phyloP scores from a whole-genome alignment of 2,329 filamentous ascomycete genomes.

The Hypoxylon sp. region DNA sequence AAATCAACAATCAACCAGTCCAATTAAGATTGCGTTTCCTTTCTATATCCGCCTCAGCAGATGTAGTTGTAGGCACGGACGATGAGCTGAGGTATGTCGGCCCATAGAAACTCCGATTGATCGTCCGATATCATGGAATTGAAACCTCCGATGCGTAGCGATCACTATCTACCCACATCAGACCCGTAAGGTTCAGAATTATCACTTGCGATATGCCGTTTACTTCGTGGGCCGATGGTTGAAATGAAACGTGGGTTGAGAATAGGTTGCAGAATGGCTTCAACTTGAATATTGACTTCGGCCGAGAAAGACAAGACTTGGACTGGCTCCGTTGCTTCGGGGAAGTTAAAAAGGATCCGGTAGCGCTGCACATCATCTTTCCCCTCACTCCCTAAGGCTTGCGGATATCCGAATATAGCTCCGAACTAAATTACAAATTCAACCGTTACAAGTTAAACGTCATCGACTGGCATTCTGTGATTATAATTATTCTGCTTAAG shows the following conservation, averaged over 20 bases:
- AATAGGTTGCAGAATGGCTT: neutral
- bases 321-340: constrained; percentile 8
- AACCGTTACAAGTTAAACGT: constrained; percentile 14
- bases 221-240: neutral
- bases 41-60: constrained; percentile 17
- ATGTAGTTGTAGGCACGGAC: constrained; percentile 11
- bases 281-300: constrained; percentile 14
- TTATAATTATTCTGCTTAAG: constrained; percentile 9
- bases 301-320: constrained; percentile 18
- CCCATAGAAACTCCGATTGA: constrained; percentile 27
- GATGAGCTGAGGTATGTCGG: constrained; percentile 12
- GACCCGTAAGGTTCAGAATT: neutral
- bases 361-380: constrained; percentile 19
- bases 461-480: constrained; percentile 18
- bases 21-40: neutral
- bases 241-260: constrained; percentile 10
- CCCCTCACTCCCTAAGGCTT: constrained; percentile 1
- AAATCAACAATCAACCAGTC: constrained; percentile 1
- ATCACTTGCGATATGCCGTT: neutral
- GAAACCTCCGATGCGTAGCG: constrained; percentile 19
- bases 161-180: constrained; percentile 23
- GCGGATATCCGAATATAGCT: constrained; percentile 31
- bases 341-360: constrained; percentile 24
- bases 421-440: constrained; percentile 28
- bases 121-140: constrained; percentile 23